These are phyloP conservation scores for Cystobasidium slooffiae DNA, from an alignment of 1,284 basidiomycete species.

Conservation along the genomic window DNA sequence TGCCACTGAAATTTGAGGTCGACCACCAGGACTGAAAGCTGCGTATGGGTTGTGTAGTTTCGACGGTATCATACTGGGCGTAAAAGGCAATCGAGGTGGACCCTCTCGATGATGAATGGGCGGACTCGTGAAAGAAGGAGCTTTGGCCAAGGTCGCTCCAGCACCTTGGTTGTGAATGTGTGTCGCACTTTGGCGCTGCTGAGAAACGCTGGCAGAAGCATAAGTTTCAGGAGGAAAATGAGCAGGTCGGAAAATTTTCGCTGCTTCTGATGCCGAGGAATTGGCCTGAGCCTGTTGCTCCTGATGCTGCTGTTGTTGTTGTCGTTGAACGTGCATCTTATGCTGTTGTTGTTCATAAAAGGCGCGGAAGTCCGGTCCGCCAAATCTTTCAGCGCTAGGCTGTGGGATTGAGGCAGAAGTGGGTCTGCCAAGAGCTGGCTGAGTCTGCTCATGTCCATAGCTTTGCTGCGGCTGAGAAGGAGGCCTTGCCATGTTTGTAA, in stretches of 20 bases:
- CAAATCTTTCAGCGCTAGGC: neutral
- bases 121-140: slow-evolving; percentile 14
- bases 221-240: slow-evolving; percentile 17
- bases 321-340: too few relatives aligned
- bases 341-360: too few relatives aligned
- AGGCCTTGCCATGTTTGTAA: neutral
- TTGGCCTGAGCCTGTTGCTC: too few relatives aligned
- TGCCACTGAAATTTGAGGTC: neutral
- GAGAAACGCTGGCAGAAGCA: neutral
- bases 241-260: neutral
- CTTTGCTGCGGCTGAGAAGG: neutral
- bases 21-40: neutral
- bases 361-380: neutral
- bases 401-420: neutral
- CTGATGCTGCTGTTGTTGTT: neutral
- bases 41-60: slow-evolving; percentile 1
- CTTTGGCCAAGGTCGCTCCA: slow-evolving; percentile 5
- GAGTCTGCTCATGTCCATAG: neutral
- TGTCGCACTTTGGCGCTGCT: neutral
- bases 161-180: slow-evolving; percentile 2
- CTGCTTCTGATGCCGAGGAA: neutral
- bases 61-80: neutral
- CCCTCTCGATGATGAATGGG: neutral
- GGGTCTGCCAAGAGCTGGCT: neutral
- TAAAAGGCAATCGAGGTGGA: neutral